Percentiles rank a stretch among this genome's conserved stretches.
Conservation (phyloP, 2,329 filamentous ascomycete genomes). For the Incumbomyces delicatus region DNA sequence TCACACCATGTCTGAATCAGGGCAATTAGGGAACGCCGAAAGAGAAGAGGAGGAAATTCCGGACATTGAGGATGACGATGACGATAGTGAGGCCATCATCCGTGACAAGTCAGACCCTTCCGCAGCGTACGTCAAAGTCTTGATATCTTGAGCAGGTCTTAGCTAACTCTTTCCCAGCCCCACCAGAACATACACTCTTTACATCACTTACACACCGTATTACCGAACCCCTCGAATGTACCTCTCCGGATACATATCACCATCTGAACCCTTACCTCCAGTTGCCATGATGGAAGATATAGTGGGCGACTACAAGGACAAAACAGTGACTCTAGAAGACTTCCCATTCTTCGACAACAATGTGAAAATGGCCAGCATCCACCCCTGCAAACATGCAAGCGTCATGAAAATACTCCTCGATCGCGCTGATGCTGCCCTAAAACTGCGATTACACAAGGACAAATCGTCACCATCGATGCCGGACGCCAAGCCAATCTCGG, state of each 20-base stretch:
- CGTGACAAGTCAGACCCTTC: conserved; percentile 53
- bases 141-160: conserved; percentile 4
- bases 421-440: conserved; percentile 84
- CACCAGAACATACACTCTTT: conserved; percentile 89
- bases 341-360: conserved; percentile 88
- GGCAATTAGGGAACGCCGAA: conserved; percentile 68
- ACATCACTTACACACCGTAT: conserved; percentile 96
- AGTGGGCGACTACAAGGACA: conserved; percentile 93
- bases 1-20: conserved; percentile 77
- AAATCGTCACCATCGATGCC: conserved; percentile 45
- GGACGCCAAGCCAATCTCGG: conserved; percentile 42
- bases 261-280: conserved; percentile 71
- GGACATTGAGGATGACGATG: conserved; percentile 95
- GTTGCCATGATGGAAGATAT: conserved; percentile 94
- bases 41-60: conserved; percentile 67
- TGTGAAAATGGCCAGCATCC: conserved; percentile 92
- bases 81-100: conserved; percentile 92
- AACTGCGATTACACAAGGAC: conserved; percentile 75
- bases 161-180: conserved; percentile 44
- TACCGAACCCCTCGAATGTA: conserved; percentile 94
- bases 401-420: conserved; percentile 98
- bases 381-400: conserved; percentile 92
- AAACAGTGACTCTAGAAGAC: conserved; percentile 95
- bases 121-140: conserved; percentile 41
- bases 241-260: conserved; percentile 75